Evolutionary conservation across 148 eudicot genomes (phyloP), one percentile per base, ranked within the genome.

Genomic region (Rhododendron molle): DNA sequence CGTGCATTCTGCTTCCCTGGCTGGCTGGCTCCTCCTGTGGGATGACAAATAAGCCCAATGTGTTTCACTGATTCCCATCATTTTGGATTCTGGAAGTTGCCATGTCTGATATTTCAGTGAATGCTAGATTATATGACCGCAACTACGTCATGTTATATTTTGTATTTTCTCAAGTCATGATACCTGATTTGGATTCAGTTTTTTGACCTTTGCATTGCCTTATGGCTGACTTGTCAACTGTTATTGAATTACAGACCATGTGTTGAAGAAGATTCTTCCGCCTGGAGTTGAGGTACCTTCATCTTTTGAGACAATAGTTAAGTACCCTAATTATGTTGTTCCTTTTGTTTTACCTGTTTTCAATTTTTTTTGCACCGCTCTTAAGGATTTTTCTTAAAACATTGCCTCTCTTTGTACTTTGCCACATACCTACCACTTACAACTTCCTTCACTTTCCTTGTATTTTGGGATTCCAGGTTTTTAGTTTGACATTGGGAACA

Each of bases 251-350:
- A 80, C 89, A 95, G 99, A 97, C 80, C 95, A 94, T 89, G 93
- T 97, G 80, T 88, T 97, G 91, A 97, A 93, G 96, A 95, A 94
- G 93, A 93, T 97, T 88, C 89, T 97, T 81, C 98, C 99, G 10
- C 91, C 94, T 85, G 99, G 95, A 84, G 85, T 95, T 76, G 98
- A 95, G 90, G 93, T 93, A 81, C 99, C 98, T 56, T 95, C 98
- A 32, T 95, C 99, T 65, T 97, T 97, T 87, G 99, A 95, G 91
- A 97, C 99, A 86, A 93, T 97, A 95, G 99, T 93, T 95, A 91
- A 97, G 99, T 95, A 82, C 88, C 89, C 82, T 82, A 67, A 73
- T 60, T 80, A 43, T 86, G 67, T 58, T 79, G n/a, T 84, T 78
- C 14, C 52, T 47, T 58, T 36, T 49, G 46, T 46, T 50, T 47